Base-by-base conservation (phyloP, 768 basidiomycete species). In the Phlegmacium glaucopus region DNA sequence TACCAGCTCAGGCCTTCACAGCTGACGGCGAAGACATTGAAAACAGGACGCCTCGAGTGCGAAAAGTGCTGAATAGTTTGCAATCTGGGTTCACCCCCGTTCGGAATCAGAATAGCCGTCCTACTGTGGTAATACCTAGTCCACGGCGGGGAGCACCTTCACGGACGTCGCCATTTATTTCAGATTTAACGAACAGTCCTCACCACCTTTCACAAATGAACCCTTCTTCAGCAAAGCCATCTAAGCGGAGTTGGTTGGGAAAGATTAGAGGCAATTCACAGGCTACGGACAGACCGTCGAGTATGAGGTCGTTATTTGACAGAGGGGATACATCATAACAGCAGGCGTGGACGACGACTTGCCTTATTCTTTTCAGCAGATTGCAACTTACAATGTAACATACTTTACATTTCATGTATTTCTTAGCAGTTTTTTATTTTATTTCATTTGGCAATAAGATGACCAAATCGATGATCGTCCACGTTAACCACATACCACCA, bases 61-160 rank as follows among this genome's bases (percentile, higher is more conserved):
- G 87, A 45, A 77, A 79, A 53, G 74, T 78, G 46, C 53, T 82
- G 46, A 81, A 75, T 45, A 75, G 71, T 41, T 62, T 79, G 41
- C 80, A 85, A 37, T 72, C 78, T 5, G 83, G 88, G 6, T 90
- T 90, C 61, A 90, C 87, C 2, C 88, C 88, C 3, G 73, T 80
- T 26, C 80, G 87, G 26, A 72, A 77, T 50, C 69, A 72, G 47
- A 64, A 65, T 34, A 44, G 61, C 26, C 79, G 76, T 44, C 69
- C 74, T 7, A 61, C 66, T 10, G 54, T 63, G 15, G 58, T 70
- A 9, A 68, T 68, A 49, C 61, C 74, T 7, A 80, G 85, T 27
- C 82, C 85, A 13, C 74, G 72, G 53, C 74, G 75, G 45, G 63
- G 60, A 34, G 56, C 53, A 13, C 47, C 65, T 7, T 35, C 59